Conservation (phyloP, 495 filamentous ascomycete species). For the Tuber umbilicatum region DNA sequence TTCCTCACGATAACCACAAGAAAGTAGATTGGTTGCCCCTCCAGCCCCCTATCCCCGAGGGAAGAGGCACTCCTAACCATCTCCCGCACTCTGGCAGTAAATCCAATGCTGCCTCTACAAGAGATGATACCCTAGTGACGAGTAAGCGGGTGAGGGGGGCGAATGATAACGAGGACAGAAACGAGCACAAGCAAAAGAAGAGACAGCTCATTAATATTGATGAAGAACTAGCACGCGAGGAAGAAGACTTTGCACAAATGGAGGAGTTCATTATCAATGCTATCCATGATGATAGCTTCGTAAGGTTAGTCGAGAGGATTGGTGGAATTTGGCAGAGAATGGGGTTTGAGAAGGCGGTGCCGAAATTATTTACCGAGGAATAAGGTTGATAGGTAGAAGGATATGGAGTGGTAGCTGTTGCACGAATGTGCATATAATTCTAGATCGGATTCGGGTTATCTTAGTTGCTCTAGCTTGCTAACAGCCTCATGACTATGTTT, state of each 20-base stretch:
- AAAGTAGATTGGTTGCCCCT: slow-evolving; percentile 2
- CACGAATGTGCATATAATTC: background rate
- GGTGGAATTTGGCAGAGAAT: slow-evolving; percentile 39
- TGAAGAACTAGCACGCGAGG: slow-evolving; percentile 5
- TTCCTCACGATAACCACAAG: background rate
- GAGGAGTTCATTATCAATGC: slow-evolving; percentile 35
- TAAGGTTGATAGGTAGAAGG: background rate
- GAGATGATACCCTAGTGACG: background rate
- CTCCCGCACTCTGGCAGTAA: background rate
- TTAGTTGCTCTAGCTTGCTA: background rate
- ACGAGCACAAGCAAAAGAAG: slow-evolving; percentile 12
- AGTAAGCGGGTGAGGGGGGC: slow-evolving; percentile 5
- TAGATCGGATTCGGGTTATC: background rate
- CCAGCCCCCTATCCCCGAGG: slow-evolving; percentile 13
- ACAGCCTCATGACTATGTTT: background rate
- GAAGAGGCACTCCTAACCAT: background rate
- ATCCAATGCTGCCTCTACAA: slow-evolving; percentile 2
- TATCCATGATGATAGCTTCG: slow-evolving; percentile 35
- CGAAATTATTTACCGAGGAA: slow-evolving; percentile 16
- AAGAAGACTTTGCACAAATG: slow-evolving; percentile 29
- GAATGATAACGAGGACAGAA: slow-evolving; percentile 5
- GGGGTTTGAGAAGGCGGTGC: slow-evolving; percentile 32
- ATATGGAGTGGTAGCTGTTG: background rate
- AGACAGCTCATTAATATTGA: slow-evolving; percentile 2
- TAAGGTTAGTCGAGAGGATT: slow-evolving; percentile 30